Percentiles rank a stretch among this genome's conserved stretches.
Evolutionary conservation across 2,329 filamentous ascomycete genomes (phyloP).

Genomic region (Fonsecaea monophora): DNA sequence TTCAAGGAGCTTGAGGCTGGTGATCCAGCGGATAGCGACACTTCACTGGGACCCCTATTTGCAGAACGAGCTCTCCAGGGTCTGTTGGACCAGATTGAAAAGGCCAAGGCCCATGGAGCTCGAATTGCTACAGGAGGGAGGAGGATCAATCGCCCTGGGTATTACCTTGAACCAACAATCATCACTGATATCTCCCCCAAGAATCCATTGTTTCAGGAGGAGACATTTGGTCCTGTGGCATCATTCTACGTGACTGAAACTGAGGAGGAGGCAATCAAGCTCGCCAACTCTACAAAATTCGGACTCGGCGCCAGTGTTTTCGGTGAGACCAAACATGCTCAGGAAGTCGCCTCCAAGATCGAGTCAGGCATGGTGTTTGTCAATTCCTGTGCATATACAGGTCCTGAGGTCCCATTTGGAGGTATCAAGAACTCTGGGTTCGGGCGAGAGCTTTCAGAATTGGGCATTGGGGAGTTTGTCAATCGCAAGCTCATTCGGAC

Average conservation of each 20-base stretch:
- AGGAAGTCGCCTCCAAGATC: conserved; percentile 58
- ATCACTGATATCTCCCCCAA: conserved; percentile 76
- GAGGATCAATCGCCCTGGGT: conserved; percentile 60
- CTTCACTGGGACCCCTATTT: background rate
- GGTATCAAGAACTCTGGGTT: conserved; percentile 30
- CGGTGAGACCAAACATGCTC: conserved; percentile 70
- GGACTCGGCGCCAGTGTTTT: conserved; percentile 45
- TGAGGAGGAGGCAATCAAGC: conserved; percentile 45
- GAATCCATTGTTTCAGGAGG: conserved; percentile 87
- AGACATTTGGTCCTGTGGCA: conserved; percentile 84
- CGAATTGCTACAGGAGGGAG: conserved; percentile 60
- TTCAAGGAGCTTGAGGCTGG: background rate
- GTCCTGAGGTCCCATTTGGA: conserved; percentile 25
- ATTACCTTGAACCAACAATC: conserved; percentile 83
- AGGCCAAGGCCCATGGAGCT: conserved; percentile 81
- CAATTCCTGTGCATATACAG: conserved; percentile 19
- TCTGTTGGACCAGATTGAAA: conserved; percentile 67
- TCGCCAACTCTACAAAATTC: conserved; percentile 40
- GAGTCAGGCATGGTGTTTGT: conserved; percentile 31
- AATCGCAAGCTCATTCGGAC: conserved; percentile 13
- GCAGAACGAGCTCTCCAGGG: background rate
- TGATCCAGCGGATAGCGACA: conserved; percentile 4
- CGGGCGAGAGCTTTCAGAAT: conserved; percentile 24
- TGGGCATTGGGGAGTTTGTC: conserved; percentile 12
- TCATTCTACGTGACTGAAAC: conserved; percentile 67